phyloP scores from a whole-genome alignment of 495 filamentous ascomycete genomes.

The Trichocladium uniseriatum region DNA sequence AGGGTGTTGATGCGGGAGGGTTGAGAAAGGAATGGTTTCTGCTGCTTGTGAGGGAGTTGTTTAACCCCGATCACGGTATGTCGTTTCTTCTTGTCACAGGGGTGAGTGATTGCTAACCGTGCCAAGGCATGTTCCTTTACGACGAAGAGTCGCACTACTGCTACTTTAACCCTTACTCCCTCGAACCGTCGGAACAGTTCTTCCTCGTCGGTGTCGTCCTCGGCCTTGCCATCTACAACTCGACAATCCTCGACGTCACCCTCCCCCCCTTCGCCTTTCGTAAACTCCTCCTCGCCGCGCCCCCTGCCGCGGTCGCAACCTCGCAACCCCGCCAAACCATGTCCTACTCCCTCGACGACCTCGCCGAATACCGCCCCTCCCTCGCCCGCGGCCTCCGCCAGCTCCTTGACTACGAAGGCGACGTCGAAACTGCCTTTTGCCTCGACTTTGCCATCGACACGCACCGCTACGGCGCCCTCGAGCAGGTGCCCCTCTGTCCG shows the following conservation, averaged over 20 bases:
- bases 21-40: conserved; percentile 95
- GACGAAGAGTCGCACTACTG: conserved; percentile 91
- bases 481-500: conserved; percentile 60
- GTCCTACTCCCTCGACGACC: conserved; percentile 70
- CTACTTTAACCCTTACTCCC: conserved; percentile 89
- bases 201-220: conserved; percentile 84
- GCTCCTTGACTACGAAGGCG: conserved; percentile 72
- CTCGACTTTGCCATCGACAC: conserved; percentile 73
- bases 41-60: conserved; percentile 81
- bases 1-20: conserved; percentile 87
- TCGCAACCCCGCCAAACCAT: conserved; percentile 51
- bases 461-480: conserved; percentile 65
- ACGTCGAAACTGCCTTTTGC: conserved; percentile 69
- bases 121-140: conserved; percentile 77
- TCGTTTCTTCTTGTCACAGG: conserved; percentile 1
- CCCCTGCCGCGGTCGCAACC: conserved; percentile 42
- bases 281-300: conserved; percentile 69
- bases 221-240: conserved; percentile 92
- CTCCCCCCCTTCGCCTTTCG: conserved; percentile 90
- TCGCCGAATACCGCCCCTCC: conserved; percentile 72
- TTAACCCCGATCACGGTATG: conserved; percentile 84
- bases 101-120: not conserved
- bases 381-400: conserved; percentile 69
- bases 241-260: conserved; percentile 85
- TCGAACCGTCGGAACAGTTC: conserved; percentile 90